Conservation (phyloP, 106 monocot genomes). For the Dioscorea zingiberensis region DNA sequence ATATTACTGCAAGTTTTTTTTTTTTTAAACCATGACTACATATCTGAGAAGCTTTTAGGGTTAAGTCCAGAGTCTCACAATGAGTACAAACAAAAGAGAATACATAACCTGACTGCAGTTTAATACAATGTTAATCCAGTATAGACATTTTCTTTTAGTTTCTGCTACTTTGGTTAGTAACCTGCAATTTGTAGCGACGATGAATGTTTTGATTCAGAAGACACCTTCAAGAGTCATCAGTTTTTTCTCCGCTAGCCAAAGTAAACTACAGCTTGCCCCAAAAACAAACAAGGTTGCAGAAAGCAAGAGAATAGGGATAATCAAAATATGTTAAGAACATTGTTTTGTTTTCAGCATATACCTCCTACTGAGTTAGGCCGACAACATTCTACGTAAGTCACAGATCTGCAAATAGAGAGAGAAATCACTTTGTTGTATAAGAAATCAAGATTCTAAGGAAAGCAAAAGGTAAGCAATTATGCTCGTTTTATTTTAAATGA, state of each 20-base stretch:
- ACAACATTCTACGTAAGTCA: conserved; percentile 4
- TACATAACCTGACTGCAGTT: background rate
- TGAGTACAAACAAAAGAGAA: background rate
- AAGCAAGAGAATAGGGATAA: conserved; percentile 8
- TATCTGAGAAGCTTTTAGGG: no score
- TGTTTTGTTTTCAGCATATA: conserved; percentile 14
- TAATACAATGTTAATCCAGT: background rate
- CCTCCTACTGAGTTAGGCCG: conserved; percentile 30
- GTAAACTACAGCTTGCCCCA: conserved; percentile 1
- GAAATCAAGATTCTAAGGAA: background rate
- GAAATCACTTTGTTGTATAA: no score
- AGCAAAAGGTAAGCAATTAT: background rate
- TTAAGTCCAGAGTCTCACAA: no score
- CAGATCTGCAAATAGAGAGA: conserved; percentile 18
- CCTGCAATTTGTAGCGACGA: background rate
- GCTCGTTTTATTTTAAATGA: no score
- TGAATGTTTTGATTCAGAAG: background rate
- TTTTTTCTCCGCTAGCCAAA: background rate
- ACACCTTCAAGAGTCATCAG: background rate
- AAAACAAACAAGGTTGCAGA: conserved; percentile 1
- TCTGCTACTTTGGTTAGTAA: background rate
- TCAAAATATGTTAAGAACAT: conserved; percentile 11
- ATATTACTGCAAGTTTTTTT: no score
- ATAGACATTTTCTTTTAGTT: background rate
- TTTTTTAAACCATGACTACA: no score